Evolutionary conservation across 2,329 filamentous ascomycete genomes (phyloP), one percentile per base, ranked within the genome.

Genomic region (Aplosporella prunicola): DNA sequence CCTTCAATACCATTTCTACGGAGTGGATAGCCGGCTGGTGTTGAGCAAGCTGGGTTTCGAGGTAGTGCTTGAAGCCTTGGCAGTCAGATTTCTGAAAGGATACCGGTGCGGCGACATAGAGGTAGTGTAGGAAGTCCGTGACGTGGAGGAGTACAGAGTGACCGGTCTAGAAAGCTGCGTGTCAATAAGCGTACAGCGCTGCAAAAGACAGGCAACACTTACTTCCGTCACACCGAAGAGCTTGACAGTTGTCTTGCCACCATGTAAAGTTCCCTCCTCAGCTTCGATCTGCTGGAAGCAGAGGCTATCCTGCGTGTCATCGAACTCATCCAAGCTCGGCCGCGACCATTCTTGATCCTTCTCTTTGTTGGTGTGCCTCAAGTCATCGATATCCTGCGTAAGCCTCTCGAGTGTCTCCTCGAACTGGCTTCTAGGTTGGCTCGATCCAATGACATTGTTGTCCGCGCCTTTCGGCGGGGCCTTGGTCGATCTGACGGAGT

Each of bases 111-210:
- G 85, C 82, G 30, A 96, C 78, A 52, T 94, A 98, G 39, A 98
- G 76, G 56, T 98, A 98, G 58, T 98, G 91, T 49, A 86, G 80
- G 62, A 98, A 98, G 53, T 87, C 85, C 11, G 84, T 94, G 45
- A 98, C 88, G 58, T 98, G 91, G 9, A 98, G 69, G 59, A 98
- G 75, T 25, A 94, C 86, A 3, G 91, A 98, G 61, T 98, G 82
- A 37, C 91, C 91, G 27, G 60, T 61, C 70, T 76, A n/a, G 42
- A 5, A 24, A n/a, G 4, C 23, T 10, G 9, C 5, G 24, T 23
- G 17, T 26, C 4, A 40, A 43, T 68, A 58, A 50, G 76, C 62
- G 18, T 7, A 14, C 32, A 25, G 9, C 2, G 5, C 4, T n/a
- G 9, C n/a, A n/a, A n/a, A n/a, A 6, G 10, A 2, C 39, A n/a